Percentiles rank a stretch among this genome's conserved stretches.
Evolutionary conservation across 371 early-diverging fungal genomes (phyloP).

Genomic region (Phascolomyces articulosus): DNA sequence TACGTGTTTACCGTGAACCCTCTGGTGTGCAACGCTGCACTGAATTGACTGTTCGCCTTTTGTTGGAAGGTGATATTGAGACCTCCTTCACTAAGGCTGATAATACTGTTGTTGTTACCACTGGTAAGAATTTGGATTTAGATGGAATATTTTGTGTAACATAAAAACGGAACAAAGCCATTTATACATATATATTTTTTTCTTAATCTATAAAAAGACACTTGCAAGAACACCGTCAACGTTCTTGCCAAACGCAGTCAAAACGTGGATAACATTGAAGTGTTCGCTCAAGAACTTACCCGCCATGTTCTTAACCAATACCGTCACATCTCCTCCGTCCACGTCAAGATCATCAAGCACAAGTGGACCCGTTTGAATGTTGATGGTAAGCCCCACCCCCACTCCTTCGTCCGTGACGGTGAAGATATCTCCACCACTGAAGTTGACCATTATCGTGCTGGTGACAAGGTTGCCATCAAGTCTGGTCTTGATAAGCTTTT

Average conservation of each 20-base stretch:
- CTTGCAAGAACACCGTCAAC: constrained; percentile 87
- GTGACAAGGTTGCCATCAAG: too few relatives aligned
- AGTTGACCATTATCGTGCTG: constrained; percentile 58
- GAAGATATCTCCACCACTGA: constrained; percentile 71
- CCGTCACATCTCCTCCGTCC: constrained; percentile 67
- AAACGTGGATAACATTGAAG: constrained; percentile 74
- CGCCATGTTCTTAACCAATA: too few relatives aligned
- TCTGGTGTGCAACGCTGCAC: too few relatives aligned
- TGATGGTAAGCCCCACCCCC: constrained; percentile 72
- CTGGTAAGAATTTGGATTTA: constrained; percentile 42
- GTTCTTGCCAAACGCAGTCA: constrained; percentile 73
- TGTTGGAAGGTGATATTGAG: too few relatives aligned
- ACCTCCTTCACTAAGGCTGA: constrained; percentile 83
- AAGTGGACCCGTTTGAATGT: constrained; percentile 78
- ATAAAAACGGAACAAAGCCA: too few relatives aligned
- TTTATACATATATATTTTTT: too few relatives aligned
- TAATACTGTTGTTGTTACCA: constrained; percentile 62
- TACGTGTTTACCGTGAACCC: too few relatives aligned
- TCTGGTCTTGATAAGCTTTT: too few relatives aligned
- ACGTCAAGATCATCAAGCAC: constrained; percentile 77
- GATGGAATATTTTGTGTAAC: too few relatives aligned
- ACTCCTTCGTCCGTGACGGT: constrained; percentile 82
- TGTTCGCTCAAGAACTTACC: too few relatives aligned
- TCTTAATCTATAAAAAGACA: constrained; percentile 46
- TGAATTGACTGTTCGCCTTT: too few relatives aligned